These are phyloP conservation scores for Saccharomycopsis sp. DNA, from an alignment of 805 yeast genomes.

Conservation along the genomic window DNA sequence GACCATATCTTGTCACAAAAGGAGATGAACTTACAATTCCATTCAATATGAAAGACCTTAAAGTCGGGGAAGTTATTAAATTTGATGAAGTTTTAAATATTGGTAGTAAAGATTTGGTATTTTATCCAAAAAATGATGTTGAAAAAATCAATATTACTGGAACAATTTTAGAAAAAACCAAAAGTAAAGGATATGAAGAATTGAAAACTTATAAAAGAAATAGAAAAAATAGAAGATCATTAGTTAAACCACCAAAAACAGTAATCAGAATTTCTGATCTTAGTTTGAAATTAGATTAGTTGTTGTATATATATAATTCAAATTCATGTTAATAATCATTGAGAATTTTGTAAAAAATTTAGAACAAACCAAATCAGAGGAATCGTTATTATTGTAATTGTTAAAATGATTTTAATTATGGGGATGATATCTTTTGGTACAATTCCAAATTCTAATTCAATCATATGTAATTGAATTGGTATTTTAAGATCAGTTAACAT, in stretches of 20 bases:
- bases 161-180: slow-evolving; percentile 76
- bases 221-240: slow-evolving; percentile 59
- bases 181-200: slow-evolving; percentile 62
- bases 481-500: slow-evolving; percentile 12
- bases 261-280: slow-evolving; percentile 69
- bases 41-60: slow-evolving; percentile 60
- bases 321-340: no score
- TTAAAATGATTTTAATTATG: neutral
- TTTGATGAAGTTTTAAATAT: slow-evolving; percentile 69
- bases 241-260: slow-evolving; percentile 64
- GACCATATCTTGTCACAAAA: slow-evolving; percentile 79
- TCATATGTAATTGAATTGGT: slow-evolving; percentile 12
- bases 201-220: slow-evolving; percentile 74
- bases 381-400: neutral
- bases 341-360: neutral
- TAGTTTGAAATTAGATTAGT: slow-evolving; percentile 28
- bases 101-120: slow-evolving; percentile 78
- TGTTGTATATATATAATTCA: no score
- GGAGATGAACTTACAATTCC: slow-evolving; percentile 84
- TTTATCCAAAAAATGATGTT: slow-evolving; percentile 18
- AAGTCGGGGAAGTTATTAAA: slow-evolving; percentile 72
- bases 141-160: slow-evolving; percentile 49
- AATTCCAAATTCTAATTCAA: slow-evolving; percentile 6
- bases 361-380: neutral
- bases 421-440: neutral